A percentile compares a stretch with the other conserved stretches of the same genome.
Conservation (phyloP, 305 asterid genomes). For the Solanum hybrid region DNA sequence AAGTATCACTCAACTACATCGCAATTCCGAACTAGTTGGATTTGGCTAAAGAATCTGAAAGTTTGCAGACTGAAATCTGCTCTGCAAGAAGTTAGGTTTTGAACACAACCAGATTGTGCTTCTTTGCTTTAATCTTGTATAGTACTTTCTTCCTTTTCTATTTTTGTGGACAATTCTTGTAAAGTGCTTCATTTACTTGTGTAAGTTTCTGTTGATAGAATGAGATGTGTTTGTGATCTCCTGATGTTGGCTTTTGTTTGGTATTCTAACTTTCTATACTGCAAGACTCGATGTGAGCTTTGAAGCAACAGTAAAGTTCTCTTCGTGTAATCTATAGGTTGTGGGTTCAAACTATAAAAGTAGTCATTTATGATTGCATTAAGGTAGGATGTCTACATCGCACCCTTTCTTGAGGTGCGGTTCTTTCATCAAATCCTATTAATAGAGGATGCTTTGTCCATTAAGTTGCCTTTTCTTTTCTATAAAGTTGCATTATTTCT, state of each 20-base stretch:
- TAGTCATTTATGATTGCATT: too few species aligned
- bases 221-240: neutral
- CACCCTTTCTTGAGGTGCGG: neutral
- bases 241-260: neutral
- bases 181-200: neutral
- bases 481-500: neutral
- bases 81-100: neutral
- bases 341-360: neutral
- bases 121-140: neutral
- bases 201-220: neutral
- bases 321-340: neutral
- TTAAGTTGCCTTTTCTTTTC: neutral
- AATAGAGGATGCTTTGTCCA: neutral
- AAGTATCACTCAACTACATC: neutral
- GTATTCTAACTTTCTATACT: neutral
- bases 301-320: neutral
- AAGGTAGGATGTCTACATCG: neutral
- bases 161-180: neutral
- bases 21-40: neutral
- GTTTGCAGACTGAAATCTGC: neutral
- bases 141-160: neutral
- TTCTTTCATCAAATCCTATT: neutral
- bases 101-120: slow-evolving; percentile 1
- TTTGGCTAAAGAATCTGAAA: neutral
- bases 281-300: neutral